These are phyloP conservation scores for Xylaria sp. DNA, from an alignment of 2,329 filamentous ascomycete species.

Conservation along the genomic window DNA sequence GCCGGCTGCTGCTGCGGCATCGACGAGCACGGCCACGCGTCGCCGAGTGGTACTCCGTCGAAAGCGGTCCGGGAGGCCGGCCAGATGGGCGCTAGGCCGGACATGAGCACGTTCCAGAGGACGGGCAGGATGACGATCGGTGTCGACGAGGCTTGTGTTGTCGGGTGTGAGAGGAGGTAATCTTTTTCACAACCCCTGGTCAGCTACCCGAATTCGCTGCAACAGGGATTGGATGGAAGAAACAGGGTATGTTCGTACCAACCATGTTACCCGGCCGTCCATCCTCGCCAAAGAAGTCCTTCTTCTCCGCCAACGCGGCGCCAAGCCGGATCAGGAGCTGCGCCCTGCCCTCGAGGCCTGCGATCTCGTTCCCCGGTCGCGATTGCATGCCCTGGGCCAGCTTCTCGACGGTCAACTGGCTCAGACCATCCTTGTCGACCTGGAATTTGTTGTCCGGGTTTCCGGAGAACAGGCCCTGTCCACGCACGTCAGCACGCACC, in stretches of 20 bases:
- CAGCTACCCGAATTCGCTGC: slow-evolving; percentile 18
- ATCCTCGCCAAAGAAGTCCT: slow-evolving; percentile 81
- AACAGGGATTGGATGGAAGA: background rate
- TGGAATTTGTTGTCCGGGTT: slow-evolving; percentile 79
- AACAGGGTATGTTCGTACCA: slow-evolving; percentile 56
- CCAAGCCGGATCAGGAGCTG: slow-evolving; percentile 76
- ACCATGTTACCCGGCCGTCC: slow-evolving; percentile 93
- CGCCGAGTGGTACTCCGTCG: slow-evolving; percentile 83
- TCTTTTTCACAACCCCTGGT: slow-evolving; percentile 20
- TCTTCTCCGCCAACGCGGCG: slow-evolving; percentile 72
- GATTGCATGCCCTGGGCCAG: slow-evolving; percentile 86
- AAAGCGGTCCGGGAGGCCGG: slow-evolving; percentile 83
- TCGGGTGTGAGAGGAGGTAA: slow-evolving; percentile 65
- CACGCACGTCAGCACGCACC: slow-evolving; percentile 5
- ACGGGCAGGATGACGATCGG: slow-evolving; percentile 86
- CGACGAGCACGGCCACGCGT: slow-evolving; percentile 87
- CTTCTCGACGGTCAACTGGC: slow-evolving; percentile 70
- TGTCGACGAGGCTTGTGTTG: slow-evolving; percentile 84
- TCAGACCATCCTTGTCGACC: slow-evolving; percentile 83
- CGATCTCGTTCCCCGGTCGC: slow-evolving; percentile 75
- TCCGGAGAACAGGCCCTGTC: slow-evolving; percentile 80
- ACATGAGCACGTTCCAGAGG: slow-evolving; percentile 88
- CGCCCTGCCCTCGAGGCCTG: slow-evolving; percentile 82
- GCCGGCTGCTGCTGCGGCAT: slow-evolving; percentile 62
- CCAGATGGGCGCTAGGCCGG: slow-evolving; percentile 86